Conservation (phyloP, 148 eudicot genomes). For the Agrostemma githago region DNA sequence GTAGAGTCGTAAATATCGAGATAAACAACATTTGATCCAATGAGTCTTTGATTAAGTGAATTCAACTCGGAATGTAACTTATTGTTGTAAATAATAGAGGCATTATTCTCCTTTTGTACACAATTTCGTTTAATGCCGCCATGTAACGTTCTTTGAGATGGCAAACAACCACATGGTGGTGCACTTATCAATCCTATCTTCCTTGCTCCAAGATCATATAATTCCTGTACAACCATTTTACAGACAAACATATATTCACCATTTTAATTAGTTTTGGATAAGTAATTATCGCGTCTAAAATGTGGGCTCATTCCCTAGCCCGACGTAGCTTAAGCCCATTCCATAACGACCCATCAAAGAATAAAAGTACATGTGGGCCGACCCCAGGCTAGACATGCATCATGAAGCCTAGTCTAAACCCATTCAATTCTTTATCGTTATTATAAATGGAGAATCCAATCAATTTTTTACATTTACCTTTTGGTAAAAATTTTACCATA, state of each 20-base stretch:
- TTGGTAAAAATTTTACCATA: too few species aligned
- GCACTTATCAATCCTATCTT: slow-evolving; percentile 41
- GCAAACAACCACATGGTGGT: slow-evolving; percentile 68
- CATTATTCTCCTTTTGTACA: slow-evolving; percentile 38
- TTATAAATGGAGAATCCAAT: too few species aligned
- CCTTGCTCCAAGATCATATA: slow-evolving; percentile 56
- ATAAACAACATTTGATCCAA: slow-evolving; percentile 32
- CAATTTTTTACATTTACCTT: too few species aligned
- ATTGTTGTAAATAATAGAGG: slow-evolving; percentile 41
- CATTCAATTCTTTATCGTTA: too few species aligned
- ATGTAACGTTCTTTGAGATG: slow-evolving; percentile 53
- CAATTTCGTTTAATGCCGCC: slow-evolving; percentile 45
- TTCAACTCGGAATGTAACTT: slow-evolving; percentile 31
- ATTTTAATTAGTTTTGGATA: too few species aligned
- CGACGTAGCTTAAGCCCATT: too few species aligned
- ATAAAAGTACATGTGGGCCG: too few species aligned
- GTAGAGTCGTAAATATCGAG: slow-evolving; percentile 40
- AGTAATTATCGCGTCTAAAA: too few species aligned
- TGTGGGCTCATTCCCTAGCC: too few species aligned
- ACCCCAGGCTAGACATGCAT: too few species aligned
- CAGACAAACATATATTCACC: background rate
- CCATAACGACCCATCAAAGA: too few species aligned
- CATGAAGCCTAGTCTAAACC: too few species aligned
- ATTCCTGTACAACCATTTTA: slow-evolving; percentile 24
- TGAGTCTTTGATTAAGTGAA: slow-evolving; percentile 33